Conservation (phyloP, 2,329 filamentous ascomycete species). For the Mycosphaerelloides madeirae region DNA sequence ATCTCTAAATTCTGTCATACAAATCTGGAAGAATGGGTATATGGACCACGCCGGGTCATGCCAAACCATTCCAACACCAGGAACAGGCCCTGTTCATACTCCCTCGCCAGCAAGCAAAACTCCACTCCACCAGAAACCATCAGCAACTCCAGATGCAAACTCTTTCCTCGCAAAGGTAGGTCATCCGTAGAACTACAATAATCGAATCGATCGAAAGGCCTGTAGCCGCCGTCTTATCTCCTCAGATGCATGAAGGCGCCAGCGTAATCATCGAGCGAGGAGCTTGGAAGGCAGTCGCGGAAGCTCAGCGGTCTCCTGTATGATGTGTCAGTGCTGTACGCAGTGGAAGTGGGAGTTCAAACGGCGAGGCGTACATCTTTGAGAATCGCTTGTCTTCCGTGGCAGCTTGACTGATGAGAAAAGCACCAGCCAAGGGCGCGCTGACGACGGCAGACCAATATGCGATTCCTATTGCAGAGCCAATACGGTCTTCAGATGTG, state of each 20-base stretch:
- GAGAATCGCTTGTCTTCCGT: slow-evolving; percentile 29
- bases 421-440: slow-evolving; percentile 33
- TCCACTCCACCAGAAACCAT: background rate
- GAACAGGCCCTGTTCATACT: too few relatives aligned
- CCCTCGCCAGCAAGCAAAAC: background rate
- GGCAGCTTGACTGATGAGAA: slow-evolving; percentile 29
- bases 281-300: slow-evolving; percentile 33
- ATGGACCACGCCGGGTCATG: slow-evolving; percentile 2
- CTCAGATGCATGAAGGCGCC: slow-evolving; percentile 21
- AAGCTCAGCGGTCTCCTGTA: slow-evolving; percentile 33
- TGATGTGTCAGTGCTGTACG: slow-evolving; percentile 2
- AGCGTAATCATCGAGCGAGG: slow-evolving; percentile 32
- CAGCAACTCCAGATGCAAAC: background rate
- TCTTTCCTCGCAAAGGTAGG: background rate
- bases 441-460: slow-evolving; percentile 34
- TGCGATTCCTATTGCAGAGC: slow-evolving; percentile 24
- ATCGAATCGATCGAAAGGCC: background rate
- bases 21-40: background rate
- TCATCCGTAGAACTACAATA: slow-evolving; percentile 2
- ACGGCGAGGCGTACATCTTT: slow-evolving; percentile 13
- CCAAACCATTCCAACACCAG: background rate
- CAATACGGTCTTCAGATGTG: slow-evolving; percentile 23
- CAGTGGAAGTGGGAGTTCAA: background rate
- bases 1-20: too few relatives aligned
- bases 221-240: slow-evolving; percentile 2